Percentiles rank a stretch among this genome's conserved stretches.
Conservation (phyloP, 192 early-diverging fungal species). For the Rhizophlyctis rosea region DNA sequence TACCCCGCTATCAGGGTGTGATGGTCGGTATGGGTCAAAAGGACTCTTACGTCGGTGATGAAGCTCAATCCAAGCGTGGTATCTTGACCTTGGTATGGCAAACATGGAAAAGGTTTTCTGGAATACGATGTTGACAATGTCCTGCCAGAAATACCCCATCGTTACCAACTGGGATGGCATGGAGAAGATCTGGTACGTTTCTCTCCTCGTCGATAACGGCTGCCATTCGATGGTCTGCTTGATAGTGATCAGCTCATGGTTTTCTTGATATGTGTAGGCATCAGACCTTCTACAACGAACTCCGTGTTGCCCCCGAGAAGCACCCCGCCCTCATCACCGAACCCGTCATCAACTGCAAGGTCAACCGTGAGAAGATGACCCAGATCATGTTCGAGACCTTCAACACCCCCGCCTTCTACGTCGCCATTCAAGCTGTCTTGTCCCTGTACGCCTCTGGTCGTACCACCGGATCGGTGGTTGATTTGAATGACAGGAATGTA, state of each 20-base stretch:
- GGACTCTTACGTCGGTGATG: slow-evolving; percentile 66
- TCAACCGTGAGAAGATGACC: slow-evolving; percentile 98
- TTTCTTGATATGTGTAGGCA: slow-evolving; percentile 62
- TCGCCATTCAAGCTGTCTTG: slow-evolving; percentile 94
- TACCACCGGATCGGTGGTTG: slow-evolving; percentile 53
- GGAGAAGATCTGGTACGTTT: slow-evolving; percentile 67
- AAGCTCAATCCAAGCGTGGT: slow-evolving; percentile 72
- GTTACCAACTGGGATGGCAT: slow-evolving; percentile 78
- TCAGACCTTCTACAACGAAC: slow-evolving; percentile 97
- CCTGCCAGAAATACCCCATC: slow-evolving; percentile 57
- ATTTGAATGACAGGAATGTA: slow-evolving; percentile 61
- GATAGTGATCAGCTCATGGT: slow-evolving; percentile 36
- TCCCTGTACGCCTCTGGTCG: slow-evolving; percentile 89
- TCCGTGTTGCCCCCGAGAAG: slow-evolving; percentile 97
- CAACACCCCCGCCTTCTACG: slow-evolving; percentile 96
- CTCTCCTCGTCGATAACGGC: not conserved
- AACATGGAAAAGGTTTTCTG: not conserved
- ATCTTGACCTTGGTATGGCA: slow-evolving; percentile 55
- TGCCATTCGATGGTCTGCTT: slow-evolving; percentile 45
- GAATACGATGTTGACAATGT: not conserved
- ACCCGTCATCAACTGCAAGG: slow-evolving; percentile 96
- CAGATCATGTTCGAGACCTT: slow-evolving; percentile 99
- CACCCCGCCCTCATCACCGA: slow-evolving; percentile 97
- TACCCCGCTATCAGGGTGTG: slow-evolving; percentile 66
- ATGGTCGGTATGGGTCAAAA: slow-evolving; percentile 73